These are phyloP conservation scores for Leccinum aurantiacum DNA, from an alignment of 768 basidiomycete genomes.

Conservation along the genomic window DNA sequence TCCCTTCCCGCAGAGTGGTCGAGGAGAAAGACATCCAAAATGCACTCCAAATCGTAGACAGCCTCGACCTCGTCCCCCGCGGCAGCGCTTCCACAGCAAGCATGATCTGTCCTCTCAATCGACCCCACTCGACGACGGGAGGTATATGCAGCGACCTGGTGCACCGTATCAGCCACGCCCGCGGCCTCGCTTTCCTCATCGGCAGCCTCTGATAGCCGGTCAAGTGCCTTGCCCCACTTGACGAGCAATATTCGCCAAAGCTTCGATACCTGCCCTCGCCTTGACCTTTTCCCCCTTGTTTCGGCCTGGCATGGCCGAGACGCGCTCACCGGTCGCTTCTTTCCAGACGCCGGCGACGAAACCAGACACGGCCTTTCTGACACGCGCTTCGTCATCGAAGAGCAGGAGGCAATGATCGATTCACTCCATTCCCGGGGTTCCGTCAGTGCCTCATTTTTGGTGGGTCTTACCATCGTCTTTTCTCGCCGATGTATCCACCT, in stretches of 20 bases:
- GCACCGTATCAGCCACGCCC: constrained; percentile 38
- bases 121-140: constrained; percentile 42
- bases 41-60: constrained; percentile 75
- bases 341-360: no score
- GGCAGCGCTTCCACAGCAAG: constrained; percentile 86
- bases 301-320: no score
- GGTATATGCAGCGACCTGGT: constrained; percentile 37
- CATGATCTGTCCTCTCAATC: constrained; percentile 58
- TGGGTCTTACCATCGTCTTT: no score
- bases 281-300: constrained; percentile 29
- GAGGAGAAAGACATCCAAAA: constrained; percentile 78
- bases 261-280: constrained; percentile 67
- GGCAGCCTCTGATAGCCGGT: constrained; percentile 44
- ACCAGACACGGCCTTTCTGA: no score
- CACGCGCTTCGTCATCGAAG: no score
- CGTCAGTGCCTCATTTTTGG: no score
- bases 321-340: no score
- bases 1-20: constrained; percentile 81
- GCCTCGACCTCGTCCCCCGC: constrained; percentile 68
- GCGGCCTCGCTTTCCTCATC: constrained; percentile 43
- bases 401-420: no score
- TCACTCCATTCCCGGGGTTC: no score
- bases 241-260: constrained; percentile 69
- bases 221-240: constrained; percentile 68
- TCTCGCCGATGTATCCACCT: no score